Evolutionary conservation across 208 protist species (phyloP).

Genomic region (Porcisia deanei): DNA sequence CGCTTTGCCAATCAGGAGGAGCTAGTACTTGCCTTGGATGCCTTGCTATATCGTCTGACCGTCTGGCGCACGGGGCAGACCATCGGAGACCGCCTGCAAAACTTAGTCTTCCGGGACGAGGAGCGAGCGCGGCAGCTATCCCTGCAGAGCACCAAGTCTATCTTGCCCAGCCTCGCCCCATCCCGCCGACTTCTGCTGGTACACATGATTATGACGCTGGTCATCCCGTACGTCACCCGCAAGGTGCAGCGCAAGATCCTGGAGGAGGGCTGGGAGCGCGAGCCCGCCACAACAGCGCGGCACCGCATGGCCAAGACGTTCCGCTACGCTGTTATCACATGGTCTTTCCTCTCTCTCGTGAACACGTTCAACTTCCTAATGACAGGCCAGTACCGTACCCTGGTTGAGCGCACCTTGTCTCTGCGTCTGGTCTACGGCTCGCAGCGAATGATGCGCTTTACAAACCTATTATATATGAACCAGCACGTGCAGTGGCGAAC

Average conservation of each 20-base stretch:
- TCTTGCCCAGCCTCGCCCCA: slow-evolving; percentile 69
- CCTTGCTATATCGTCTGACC: slow-evolving; percentile 68
- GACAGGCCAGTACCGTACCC: slow-evolving; percentile 83
- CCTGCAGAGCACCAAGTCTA: slow-evolving; percentile 46
- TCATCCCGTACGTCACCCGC: slow-evolving; percentile 74
- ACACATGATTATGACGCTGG: slow-evolving; percentile 67
- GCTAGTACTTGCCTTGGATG: slow-evolving; percentile 66
- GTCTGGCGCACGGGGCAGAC: slow-evolving; percentile 75
- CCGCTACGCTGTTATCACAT: slow-evolving; percentile 44
- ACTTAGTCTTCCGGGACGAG: slow-evolving; percentile 86
- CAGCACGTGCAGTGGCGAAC: slow-evolving; percentile 87
- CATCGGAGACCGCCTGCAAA: slow-evolving; percentile 82
- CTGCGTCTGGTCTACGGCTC: slow-evolving; percentile 88
- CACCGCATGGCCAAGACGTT: slow-evolving; percentile 45
- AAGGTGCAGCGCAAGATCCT: slow-evolving; percentile 75
- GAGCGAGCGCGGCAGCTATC: slow-evolving; percentile 47
- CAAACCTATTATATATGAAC: slow-evolving; percentile 88
- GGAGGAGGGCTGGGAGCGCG: slow-evolving; percentile 80
- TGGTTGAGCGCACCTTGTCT: slow-evolving; percentile 79
- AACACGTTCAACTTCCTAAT: slow-evolving; percentile 89
- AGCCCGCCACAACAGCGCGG: slow-evolving; percentile 30
- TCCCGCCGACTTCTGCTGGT: slow-evolving; percentile 61
- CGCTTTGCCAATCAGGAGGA: slow-evolving; percentile 85
- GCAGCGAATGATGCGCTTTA: slow-evolving; percentile 78
- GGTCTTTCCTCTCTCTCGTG: slow-evolving; percentile 65